These are phyloP conservation scores for Echeveria elegans DNA, from an alignment of 164 flowering plant species.

Conservation along the genomic window DNA sequence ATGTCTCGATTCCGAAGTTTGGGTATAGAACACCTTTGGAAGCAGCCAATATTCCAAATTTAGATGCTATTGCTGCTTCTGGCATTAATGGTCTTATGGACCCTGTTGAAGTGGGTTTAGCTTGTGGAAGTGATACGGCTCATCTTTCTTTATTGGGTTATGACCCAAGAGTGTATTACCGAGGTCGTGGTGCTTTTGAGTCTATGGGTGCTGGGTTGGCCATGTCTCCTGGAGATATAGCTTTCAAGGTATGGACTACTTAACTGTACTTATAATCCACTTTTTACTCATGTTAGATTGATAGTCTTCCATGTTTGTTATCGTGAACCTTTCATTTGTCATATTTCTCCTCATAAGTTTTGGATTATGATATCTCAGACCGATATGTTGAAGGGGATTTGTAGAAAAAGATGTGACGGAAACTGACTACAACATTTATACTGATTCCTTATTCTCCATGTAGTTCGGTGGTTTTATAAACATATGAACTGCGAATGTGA, in stretches of 20 bases:
- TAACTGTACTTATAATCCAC: neutral
- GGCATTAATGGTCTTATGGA: conserved; percentile 97
- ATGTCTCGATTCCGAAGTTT: conserved; percentile 71
- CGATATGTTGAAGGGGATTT: neutral
- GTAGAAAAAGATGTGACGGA: neutral
- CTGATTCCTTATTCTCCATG: neutral
- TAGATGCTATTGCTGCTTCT: conserved; percentile 94
- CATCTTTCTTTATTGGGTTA: conserved; percentile 90
- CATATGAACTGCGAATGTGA: neutral
- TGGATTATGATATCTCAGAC: neutral
- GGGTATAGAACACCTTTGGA: conserved; percentile 70
- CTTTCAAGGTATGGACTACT: conserved; percentile 51
- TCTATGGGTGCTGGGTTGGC: conserved; percentile 99
- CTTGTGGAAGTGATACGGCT: conserved; percentile 96
- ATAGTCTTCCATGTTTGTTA: neutral
- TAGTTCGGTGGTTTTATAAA: neutral
- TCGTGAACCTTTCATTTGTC: neutral
- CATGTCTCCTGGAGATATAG: conserved; percentile 98
- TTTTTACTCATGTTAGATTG: neutral
- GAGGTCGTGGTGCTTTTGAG: conserved; percentile 96
- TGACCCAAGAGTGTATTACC: conserved; percentile 80
- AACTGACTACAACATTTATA: neutral
- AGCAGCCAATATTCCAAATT: conserved; percentile 58
- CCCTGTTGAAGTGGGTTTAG: conserved; percentile 94
- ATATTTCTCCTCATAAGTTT: neutral